Evolutionary conservation across 768 basidiomycete genomes (phyloP), one percentile per base, ranked within the genome.

Genomic region (Lanmaoa rubissima): DNA sequence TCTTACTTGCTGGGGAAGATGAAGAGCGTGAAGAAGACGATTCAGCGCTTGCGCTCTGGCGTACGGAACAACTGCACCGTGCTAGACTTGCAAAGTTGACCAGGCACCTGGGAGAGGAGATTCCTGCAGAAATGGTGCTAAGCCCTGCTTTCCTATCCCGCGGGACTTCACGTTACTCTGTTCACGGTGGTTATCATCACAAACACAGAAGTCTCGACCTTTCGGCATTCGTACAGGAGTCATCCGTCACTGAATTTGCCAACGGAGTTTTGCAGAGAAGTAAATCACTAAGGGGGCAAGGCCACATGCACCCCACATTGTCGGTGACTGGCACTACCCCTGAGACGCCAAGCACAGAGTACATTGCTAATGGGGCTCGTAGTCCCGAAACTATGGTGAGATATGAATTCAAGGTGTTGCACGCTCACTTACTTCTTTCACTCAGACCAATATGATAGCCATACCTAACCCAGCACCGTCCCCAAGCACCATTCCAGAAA

Each of bases 101-200:
- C 9, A 73, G 73, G 17, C 66, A 72, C 58, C 65, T 76, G 8
- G 75, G 76, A 45, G 73, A 76, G 58, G 66, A 73, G 48, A 70
- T 77, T 43, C 74, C 78, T 14, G 64, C 69, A 5, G 76, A 74
- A 41, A 63, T 78, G 50, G 53, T 73, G 28, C 57, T 65, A 49
- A 51, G 36, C 50, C 61, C 58, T 28, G 36, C 51, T 35, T 40
- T 49, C 35, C 21, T 41, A 48, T 52, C 55, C 28, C 44, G 45
- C 9, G 40, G 34, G 13, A 17, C 46, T 4, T 47, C 41, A 19
- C 28, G 3, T 19, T 52, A 36, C 14, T 24, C 46, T 21, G 34
- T 31, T 42, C 34, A 34, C 31, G 50, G 40, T 11, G 19, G 40
- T n/a, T 19, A 31, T 47, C 61, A 53, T 55, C 53, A 53, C n/a